Evolutionary conservation across 2,329 filamentous ascomycete genomes (phyloP).

Genomic region (Trichoderma sp.): DNA sequence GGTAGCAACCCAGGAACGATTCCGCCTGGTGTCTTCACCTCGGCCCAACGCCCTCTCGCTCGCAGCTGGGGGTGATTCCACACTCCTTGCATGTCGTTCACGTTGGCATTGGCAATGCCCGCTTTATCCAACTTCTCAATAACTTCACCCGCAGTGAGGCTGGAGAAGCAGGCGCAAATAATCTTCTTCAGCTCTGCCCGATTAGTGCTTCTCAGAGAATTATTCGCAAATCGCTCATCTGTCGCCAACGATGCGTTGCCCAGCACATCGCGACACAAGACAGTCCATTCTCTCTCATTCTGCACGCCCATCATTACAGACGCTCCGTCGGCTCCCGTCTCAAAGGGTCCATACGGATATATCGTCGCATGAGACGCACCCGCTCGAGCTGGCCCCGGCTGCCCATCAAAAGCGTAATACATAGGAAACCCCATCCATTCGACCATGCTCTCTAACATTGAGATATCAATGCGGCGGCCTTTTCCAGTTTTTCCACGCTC

Average conservation of each 20-base stretch:
- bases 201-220: constrained; percentile 48
- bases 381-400: constrained; percentile 43
- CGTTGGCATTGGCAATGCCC: constrained; percentile 55
- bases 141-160: constrained; percentile 42
- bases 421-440: constrained; percentile 62
- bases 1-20: constrained; percentile 51
- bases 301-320: constrained; percentile 59
- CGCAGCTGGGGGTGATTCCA: constrained; percentile 56
- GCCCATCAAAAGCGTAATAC: constrained; percentile 53
- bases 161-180: constrained; percentile 46
- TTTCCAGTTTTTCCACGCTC: constrained; percentile 50
- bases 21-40: constrained; percentile 50
- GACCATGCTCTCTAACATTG: constrained; percentile 59
- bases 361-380: constrained; percentile 57
- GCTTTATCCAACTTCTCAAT: constrained; percentile 47
- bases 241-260: constrained; percentile 42
- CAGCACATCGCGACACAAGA: constrained; percentile 50
- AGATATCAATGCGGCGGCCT: constrained; percentile 54
- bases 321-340: constrained; percentile 44
- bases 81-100: constrained; percentile 56
- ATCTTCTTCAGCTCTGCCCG: constrained; percentile 47
- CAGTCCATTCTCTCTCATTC: constrained; percentile 58
- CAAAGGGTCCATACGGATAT: constrained; percentile 59
- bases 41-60: constrained; percentile 52
- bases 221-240: constrained; percentile 50